Conservation (phyloP, 257 asterid species). For the Jacaranda mimosifolia region DNA sequence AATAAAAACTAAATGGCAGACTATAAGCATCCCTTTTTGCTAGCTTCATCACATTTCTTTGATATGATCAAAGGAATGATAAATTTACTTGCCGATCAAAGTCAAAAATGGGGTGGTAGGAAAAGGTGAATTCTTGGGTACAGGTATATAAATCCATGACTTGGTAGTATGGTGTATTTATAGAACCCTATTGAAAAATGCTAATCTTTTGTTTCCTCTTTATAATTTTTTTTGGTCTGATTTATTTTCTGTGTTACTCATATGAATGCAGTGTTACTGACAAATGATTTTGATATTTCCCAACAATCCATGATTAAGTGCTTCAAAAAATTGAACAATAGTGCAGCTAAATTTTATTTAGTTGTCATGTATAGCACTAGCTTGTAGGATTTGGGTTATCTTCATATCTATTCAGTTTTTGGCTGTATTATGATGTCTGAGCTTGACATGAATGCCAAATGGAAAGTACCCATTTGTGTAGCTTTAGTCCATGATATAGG, state of each 20-base stretch:
- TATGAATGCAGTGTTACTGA: slow-evolving; percentile 1
- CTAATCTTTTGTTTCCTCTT: neutral
- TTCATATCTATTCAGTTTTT: neutral
- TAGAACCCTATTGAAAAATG: neutral
- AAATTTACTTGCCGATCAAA: neutral
- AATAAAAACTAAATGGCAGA: neutral
- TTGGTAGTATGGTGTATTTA: neutral
- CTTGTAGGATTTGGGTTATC: neutral
- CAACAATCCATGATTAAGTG: neutral
- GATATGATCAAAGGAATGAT: neutral
- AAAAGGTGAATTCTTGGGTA: neutral
- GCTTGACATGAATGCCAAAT: neutral
- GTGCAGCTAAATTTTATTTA: neutral
- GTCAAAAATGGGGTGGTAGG: neutral
- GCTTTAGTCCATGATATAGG: neutral
- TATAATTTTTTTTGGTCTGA: neutral
- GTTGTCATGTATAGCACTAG: neutral
- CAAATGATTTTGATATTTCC: neutral
- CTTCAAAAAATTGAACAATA: neutral
- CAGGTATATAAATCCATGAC: neutral
- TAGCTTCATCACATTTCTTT: neutral
- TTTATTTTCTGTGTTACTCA: neutral
- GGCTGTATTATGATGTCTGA: neutral
- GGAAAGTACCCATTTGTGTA: neutral
- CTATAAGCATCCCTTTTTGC: slow-evolving; percentile 13